Percentiles rank a stretch among this genome's conserved stretches.
phyloP scores from a whole-genome alignment of 2,329 filamentous ascomycete species.

The Hymenoscyphus occultus region DNA sequence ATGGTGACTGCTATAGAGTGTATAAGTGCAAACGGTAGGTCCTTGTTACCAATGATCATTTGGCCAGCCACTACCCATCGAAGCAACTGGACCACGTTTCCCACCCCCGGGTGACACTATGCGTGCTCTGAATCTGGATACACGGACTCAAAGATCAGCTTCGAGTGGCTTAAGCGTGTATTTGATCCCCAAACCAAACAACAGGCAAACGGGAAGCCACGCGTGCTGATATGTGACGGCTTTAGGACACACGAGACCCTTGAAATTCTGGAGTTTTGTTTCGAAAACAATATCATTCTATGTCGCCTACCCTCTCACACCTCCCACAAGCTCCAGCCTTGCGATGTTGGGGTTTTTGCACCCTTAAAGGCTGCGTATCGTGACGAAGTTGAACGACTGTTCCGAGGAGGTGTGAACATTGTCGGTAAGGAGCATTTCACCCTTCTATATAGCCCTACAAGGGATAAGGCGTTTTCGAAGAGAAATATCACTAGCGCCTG shows the following conservation, averaged over 20 bases:
- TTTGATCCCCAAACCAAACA: too few species aligned
- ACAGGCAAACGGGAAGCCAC: constrained; percentile 1
- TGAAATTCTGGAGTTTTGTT: constrained; percentile 4
- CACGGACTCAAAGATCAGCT: constrained; percentile 7
- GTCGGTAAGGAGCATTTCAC: constrained; percentile 2
- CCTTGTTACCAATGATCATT: constrained; percentile 2
- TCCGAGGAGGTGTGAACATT: not conserved
- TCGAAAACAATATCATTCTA: not conserved
- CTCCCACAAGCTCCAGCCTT: too few species aligned
- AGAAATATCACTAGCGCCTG: not conserved
- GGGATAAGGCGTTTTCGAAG: constrained; percentile 2
- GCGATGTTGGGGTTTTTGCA: not conserved
- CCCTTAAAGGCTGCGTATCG: constrained; percentile 1
- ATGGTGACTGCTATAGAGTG: constrained; percentile 4
- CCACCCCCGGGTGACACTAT: constrained; percentile 4
- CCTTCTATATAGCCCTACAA: not conserved
- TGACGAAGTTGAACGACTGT: constrained; percentile 1
- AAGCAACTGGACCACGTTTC: constrained; percentile 4
- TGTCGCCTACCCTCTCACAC: constrained; percentile 4
- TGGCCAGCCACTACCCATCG: constrained; percentile 4
- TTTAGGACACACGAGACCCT: constrained; percentile 7
- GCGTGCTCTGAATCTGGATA: constrained; percentile 9
- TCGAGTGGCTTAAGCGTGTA: too few species aligned
- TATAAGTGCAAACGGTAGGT: constrained; percentile 4
- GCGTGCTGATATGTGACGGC: not conserved